Base-by-base conservation (phyloP, 164 flowering plant species). In the Nymphaea colorata region DNA sequence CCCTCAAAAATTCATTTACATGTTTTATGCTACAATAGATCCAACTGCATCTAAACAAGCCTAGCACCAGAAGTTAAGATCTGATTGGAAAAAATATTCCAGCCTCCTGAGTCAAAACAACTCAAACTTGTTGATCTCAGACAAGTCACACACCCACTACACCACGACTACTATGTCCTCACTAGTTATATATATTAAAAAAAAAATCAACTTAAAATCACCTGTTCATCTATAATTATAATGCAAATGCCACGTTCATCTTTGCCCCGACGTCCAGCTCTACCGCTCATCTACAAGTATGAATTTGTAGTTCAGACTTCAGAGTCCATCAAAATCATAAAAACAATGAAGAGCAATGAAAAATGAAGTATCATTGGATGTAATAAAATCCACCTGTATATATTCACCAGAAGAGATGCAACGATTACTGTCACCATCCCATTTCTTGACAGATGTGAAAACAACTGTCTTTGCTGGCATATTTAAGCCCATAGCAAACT, bases 401-500 rank as follows among this genome's bases (percentile, higher is more conserved):
- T 95, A 95, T 83, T 95, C 99, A 73, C 98, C 98, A 63, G 97
- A 95, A 67, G 96, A 98, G 66, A 95, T 86, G 71, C 70, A 83
- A 12, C 99, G 91, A 80, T 92, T 89, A 74, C 96, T 90, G 74
- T 95, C 98, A 79, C 99, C 99, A 75, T 92, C 98, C 96, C 96
- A 95, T 79, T 95, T 95, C 78, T 82, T 91, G 43, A 88, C 85
- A 74, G 94, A 74, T 11, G 99, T 92, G 76, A 95, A 95, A 44
- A 95, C 97, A 64, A 92, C 98, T 64, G 99, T 95, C 81, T 92
- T 95, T 73, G 99, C 99, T 57, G 99, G 99, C 99, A 95, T 95
- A 74, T 92, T 95, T 71, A 95, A 85, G 53, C 99, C 99, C 99
- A 95, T 95, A 11, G 99, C 99, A 78, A 95, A 92, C 99, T 95